A percentile compares a stretch with the other conserved stretches of the same genome.
Conservation (phyloP, 352 stramenopile genomes). For the Globisporangium orthogonon region DNA sequence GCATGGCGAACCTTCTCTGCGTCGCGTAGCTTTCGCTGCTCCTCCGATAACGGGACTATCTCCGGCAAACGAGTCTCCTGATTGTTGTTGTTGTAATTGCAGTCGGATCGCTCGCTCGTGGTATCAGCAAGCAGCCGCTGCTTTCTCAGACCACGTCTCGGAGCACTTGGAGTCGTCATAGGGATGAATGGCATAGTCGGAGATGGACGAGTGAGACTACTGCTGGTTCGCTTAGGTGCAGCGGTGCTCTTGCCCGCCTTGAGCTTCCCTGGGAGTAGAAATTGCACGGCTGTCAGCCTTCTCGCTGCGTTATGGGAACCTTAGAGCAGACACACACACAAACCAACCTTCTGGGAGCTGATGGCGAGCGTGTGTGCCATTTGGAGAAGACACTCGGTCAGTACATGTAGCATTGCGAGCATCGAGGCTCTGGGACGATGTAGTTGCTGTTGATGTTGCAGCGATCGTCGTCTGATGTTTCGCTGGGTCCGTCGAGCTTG, state of each 20-base stretch:
- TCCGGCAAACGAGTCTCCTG: conserved; percentile 18
- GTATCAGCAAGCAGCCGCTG: not conserved
- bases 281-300: too few relatives aligned
- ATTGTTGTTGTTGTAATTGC: not conserved
- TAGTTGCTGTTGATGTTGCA: not conserved
- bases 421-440: too few relatives aligned
- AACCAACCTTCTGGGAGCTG: too few relatives aligned
- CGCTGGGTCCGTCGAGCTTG: not conserved
- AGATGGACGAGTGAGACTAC: too few relatives aligned
- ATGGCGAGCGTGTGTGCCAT: too few relatives aligned
- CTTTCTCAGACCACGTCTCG: not conserved
- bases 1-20: conserved; percentile 45
- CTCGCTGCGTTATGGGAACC: too few relatives aligned
- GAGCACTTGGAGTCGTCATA: not conserved
- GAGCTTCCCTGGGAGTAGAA: too few relatives aligned
- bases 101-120: not conserved
- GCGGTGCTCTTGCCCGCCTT: too few relatives aligned
- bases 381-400: too few relatives aligned
- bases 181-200: not conserved
- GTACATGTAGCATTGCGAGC: too few relatives aligned
- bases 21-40: conserved; percentile 26
- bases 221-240: too few relatives aligned
- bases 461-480: not conserved
- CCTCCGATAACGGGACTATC: conserved; percentile 17
- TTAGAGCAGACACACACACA: too few relatives aligned